Conservation (phyloP, 2,329 filamentous ascomycete species). For the Didymella sp. region DNA sequence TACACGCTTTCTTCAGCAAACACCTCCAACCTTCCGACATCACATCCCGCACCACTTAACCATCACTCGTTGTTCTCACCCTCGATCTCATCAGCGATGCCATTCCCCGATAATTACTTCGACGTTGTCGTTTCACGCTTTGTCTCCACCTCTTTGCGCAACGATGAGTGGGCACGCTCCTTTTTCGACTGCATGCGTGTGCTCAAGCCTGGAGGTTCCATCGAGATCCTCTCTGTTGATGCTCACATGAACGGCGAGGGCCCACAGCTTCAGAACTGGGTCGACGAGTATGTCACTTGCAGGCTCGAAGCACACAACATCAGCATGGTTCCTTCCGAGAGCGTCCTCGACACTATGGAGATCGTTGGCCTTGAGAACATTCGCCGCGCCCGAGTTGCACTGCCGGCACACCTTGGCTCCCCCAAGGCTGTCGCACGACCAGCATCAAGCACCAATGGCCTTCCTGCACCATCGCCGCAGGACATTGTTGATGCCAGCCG, state of each 20-base stretch:
- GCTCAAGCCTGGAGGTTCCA: conserved; percentile 37
- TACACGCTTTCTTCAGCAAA: conserved; percentile 37
- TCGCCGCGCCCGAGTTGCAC: conserved; percentile 35
- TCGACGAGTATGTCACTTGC: conserved; percentile 32
- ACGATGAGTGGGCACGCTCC: conserved; percentile 38
- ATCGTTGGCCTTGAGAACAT: conserved; percentile 39
- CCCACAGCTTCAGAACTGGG: conserved; percentile 30
- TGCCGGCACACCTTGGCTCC: conserved; percentile 27
- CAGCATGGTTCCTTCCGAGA: conserved; percentile 36
- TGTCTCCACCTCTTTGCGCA: conserved; percentile 32
- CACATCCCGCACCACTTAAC: conserved; percentile 37
- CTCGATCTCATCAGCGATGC: conserved; percentile 29
- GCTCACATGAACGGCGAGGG: conserved; percentile 37
- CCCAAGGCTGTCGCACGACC: conserved; percentile 15
- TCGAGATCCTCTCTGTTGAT: conserved; percentile 37
- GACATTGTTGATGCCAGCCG: conserved; percentile 30
- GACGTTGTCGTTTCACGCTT: conserved; percentile 36
- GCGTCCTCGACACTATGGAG: conserved; percentile 39
- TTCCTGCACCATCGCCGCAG: conserved; percentile 26
- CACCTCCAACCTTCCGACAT: conserved; percentile 24
- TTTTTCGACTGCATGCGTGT: conserved; percentile 41
- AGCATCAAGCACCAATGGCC: conserved; percentile 14
- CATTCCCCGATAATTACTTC: conserved; percentile 38
- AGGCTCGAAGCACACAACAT: conserved; percentile 31
- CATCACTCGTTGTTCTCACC: conserved; percentile 38